A percentile compares a stretch with the other conserved stretches of the same genome.
These are phyloP conservation scores for Paspalum notatum DNA, from an alignment of 176 grass and related monocot species.

Conservation along the genomic window DNA sequence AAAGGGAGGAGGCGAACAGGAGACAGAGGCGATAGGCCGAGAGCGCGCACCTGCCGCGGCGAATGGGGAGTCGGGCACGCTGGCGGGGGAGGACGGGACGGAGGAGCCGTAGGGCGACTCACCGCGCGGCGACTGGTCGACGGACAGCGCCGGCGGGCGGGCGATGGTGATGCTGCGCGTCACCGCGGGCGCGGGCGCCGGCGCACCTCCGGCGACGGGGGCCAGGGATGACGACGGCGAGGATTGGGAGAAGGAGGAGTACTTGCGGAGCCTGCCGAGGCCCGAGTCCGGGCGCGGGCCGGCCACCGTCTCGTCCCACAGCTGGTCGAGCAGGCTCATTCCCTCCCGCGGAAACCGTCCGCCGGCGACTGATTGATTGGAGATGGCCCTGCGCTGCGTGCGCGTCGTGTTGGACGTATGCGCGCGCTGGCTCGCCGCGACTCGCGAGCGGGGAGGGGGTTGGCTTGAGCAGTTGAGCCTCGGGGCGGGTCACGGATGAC, in stretches of 20 bases:
- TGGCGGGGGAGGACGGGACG: slow-evolving; percentile 61
- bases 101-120: slow-evolving; percentile 49
- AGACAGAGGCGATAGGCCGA: background rate
- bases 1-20: background rate
- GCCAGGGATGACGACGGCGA: slow-evolving; percentile 39
- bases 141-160: slow-evolving; percentile 43
- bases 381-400: background rate
- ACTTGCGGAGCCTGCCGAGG: slow-evolving; percentile 78
- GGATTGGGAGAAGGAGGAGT: slow-evolving; percentile 62
- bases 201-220: background rate
- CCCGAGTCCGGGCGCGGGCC: slow-evolving; percentile 76
- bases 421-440: background rate
- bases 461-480: background rate
- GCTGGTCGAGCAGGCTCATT: slow-evolving; percentile 82
- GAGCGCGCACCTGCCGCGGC: slow-evolving; percentile 35
- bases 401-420: background rate
- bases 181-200: slow-evolving; percentile 25
- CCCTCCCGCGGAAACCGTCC: background rate
- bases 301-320: slow-evolving; percentile 94
- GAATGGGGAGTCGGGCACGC: slow-evolving; percentile 56
- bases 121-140: slow-evolving; percentile 26
- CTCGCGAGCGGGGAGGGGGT: background rate
- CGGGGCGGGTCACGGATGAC: background rate
- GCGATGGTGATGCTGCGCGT: slow-evolving; percentile 67
- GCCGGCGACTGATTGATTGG: background rate